Conservation (phyloP, 73 alveolate species). For the Tetrahymena thermophila region DNA sequence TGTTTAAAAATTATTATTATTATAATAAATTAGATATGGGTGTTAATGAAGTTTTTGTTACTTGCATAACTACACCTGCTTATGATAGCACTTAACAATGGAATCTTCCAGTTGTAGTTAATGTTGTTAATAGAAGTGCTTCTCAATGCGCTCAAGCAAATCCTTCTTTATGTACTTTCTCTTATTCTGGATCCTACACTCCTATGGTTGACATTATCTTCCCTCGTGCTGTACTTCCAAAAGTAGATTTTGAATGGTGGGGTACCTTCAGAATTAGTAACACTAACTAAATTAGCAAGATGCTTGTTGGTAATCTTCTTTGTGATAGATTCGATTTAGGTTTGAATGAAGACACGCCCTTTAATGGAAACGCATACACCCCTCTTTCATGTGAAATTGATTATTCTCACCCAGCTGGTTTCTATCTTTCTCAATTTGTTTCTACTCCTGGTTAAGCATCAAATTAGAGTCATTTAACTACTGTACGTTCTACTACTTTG, state of each 20-base stretch:
- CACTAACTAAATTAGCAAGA: not conserved
- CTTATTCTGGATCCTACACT: constrained; percentile 1
- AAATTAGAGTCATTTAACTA: not conserved
- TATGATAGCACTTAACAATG: constrained; percentile 8
- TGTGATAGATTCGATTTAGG: not conserved
- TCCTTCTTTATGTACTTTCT: not conserved
- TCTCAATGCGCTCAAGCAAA: constrained; percentile 15
- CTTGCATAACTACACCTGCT: constrained; percentile 36
- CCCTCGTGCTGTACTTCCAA: constrained; percentile 25
- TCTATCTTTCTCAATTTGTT: not conserved
- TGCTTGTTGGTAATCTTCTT: not conserved
- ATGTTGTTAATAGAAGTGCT: constrained; percentile 6
- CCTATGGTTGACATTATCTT: constrained; percentile 8
- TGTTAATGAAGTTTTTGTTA: constrained; percentile 27
- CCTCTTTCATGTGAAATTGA: not conserved
- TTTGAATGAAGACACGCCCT: not conserved
- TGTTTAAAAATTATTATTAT: not conserved
- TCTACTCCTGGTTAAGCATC: not conserved
- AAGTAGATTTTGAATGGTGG: constrained; percentile 9
- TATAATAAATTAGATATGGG: not conserved
- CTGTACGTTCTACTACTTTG: not conserved
- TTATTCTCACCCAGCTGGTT: not conserved
- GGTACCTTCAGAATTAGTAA: constrained; percentile 28
- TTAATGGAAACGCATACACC: not conserved
- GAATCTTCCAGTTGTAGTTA: constrained; percentile 5